Evolutionary conservation across 164 flowering plant genomes (phyloP).

Genomic region (Vitis rotundifolia): DNA sequence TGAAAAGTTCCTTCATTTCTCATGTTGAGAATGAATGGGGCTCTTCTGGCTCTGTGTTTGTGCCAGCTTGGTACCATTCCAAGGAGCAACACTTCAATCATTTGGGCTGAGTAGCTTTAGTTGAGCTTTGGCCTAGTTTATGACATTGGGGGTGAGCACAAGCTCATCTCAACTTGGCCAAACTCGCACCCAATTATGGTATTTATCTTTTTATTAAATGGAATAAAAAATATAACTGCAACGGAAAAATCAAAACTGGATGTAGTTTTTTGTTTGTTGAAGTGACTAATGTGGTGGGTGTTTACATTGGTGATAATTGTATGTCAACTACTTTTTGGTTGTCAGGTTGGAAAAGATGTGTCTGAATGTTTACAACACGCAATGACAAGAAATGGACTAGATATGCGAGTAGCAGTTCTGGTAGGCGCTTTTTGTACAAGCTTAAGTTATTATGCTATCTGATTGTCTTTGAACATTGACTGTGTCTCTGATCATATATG

Average conservation of each 20-base stretch:
- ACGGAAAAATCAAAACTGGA: neutral
- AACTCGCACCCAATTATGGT: neutral
- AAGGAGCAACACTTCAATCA: no score
- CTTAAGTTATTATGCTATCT: neutral
- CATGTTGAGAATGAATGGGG: neutral
- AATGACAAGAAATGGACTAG: constrained; percentile 50
- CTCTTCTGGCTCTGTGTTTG: neutral
- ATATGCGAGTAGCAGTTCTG: constrained; percentile 72
- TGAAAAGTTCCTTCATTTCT: neutral
- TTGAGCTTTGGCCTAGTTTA: neutral
- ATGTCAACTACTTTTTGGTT: neutral
- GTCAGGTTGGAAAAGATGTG: constrained; percentile 75
- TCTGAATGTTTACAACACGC: constrained; percentile 64
- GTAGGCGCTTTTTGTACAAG: constrained; percentile 35
- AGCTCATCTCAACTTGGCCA: neutral
- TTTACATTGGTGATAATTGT: neutral
- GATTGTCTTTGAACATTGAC: neutral
- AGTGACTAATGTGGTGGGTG: neutral
- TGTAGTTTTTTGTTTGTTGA: neutral
- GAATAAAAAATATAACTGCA: neutral
- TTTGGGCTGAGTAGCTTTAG: no score
- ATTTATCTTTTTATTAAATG: neutral
- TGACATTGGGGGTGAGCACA: neutral
- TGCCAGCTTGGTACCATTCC: no score
- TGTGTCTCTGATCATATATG: neutral